Evolutionary conservation across 202 grass and related monocot genomes (phyloP).

Genomic region (Schoenoplectus tabernaemontani): DNA sequence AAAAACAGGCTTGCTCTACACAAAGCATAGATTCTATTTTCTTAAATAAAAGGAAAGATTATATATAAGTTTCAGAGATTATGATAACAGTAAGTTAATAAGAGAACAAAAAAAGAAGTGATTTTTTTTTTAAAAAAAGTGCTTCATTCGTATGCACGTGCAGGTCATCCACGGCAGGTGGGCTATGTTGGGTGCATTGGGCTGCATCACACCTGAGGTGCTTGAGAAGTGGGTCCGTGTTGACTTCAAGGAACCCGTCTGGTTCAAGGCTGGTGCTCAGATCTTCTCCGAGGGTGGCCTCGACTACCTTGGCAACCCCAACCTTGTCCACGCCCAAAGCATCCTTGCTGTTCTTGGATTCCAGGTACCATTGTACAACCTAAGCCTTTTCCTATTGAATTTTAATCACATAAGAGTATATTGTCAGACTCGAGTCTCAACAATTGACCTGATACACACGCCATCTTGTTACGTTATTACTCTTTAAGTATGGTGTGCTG

Average conservation of each 20-base stretch:
- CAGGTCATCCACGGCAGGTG: slow-evolving; percentile 91
- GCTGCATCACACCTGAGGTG: slow-evolving; percentile 94
- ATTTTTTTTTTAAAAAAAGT: background rate
- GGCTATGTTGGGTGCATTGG: slow-evolving; percentile 91
- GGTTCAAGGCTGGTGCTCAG: slow-evolving; percentile 98
- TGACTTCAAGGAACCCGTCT: slow-evolving; percentile 95
- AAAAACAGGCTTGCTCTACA: background rate
- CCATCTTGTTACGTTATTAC: no score
- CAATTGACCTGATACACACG: background rate
- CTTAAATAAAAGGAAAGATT: background rate
- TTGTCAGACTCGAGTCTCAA: background rate
- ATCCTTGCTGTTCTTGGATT: slow-evolving; percentile 83
- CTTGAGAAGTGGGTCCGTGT: slow-evolving; percentile 91
- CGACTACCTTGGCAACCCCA: slow-evolving; percentile 98
- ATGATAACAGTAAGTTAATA: background rate
- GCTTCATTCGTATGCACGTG: background rate
- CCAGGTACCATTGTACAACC: slow-evolving; percentile 27
- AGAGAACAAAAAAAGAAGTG: background rate
- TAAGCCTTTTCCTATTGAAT: background rate
- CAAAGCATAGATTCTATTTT: background rate
- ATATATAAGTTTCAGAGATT: background rate
- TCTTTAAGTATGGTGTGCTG: background rate
- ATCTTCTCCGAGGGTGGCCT: slow-evolving; percentile 98
- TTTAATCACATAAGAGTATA: background rate
- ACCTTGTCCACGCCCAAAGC: slow-evolving; percentile 97